These are phyloP conservation scores for Trichoderma brevicompactum DNA, from an alignment of 2,329 filamentous ascomycete species.

Conservation along the genomic window DNA sequence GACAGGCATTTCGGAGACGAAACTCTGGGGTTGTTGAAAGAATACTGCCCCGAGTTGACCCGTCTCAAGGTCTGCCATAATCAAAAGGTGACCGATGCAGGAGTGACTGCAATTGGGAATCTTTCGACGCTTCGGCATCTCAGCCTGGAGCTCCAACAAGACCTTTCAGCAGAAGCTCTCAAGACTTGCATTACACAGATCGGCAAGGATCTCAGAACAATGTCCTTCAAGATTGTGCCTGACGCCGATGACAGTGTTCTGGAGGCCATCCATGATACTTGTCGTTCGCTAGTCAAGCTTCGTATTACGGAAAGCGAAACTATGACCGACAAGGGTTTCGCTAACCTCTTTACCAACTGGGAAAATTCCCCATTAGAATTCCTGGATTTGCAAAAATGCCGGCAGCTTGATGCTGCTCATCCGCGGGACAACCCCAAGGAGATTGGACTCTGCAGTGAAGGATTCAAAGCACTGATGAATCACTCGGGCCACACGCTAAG, in stretches of 20 bases:
- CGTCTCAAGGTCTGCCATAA: slow-evolving; percentile 84
- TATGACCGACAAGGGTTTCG: slow-evolving; percentile 77
- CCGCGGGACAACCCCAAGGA: slow-evolving; percentile 67
- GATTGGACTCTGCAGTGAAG: slow-evolving; percentile 74
- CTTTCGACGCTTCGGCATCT: slow-evolving; percentile 72
- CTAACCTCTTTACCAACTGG: slow-evolving; percentile 75
- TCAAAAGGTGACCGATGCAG: slow-evolving; percentile 69
- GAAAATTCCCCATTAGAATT: slow-evolving; percentile 70
- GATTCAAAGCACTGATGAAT: slow-evolving; percentile 79
- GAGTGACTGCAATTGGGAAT: slow-evolving; percentile 66
- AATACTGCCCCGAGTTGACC: slow-evolving; percentile 68
- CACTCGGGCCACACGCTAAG: slow-evolving; percentile 74
- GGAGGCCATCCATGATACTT: slow-evolving; percentile 70
- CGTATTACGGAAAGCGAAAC: slow-evolving; percentile 77
- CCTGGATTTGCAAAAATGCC: slow-evolving; percentile 76
- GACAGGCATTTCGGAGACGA: slow-evolving; percentile 81
- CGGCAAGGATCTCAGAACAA: slow-evolving; percentile 70
- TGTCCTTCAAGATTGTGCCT: slow-evolving; percentile 74
- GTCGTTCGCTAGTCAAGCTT: slow-evolving; percentile 71
- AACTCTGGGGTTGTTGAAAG: slow-evolving; percentile 63
- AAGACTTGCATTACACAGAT: slow-evolving; percentile 63
- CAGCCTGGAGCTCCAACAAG: slow-evolving; percentile 68
- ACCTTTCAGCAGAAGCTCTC: slow-evolving; percentile 61
- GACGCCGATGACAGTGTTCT: slow-evolving; percentile 72
- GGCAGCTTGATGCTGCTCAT: slow-evolving; percentile 72